These are phyloP conservation scores for Populus davidiana DNA, from an alignment of 345 rosid species.

Conservation along the genomic window DNA sequence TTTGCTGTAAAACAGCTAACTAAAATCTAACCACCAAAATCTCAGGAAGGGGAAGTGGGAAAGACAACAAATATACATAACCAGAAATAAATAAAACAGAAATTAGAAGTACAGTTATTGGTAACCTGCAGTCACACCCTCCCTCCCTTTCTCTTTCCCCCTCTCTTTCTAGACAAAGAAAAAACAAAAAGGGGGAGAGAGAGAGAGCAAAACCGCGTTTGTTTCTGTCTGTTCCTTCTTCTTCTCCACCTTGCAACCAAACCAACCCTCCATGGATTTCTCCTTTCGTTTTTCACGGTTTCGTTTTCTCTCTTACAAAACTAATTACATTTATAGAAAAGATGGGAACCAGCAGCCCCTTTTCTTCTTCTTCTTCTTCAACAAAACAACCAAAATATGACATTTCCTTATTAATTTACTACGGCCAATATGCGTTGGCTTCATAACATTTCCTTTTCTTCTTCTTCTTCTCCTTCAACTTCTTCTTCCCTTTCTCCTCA, in stretches of 20 bases:
- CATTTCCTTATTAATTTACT: not conserved
- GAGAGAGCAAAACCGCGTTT: not conserved
- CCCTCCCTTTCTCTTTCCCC: not conserved
- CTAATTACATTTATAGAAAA: not conserved
- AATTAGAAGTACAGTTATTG: not conserved
- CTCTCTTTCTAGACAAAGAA: not conserved
- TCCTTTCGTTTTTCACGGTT: not conserved
- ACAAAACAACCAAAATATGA: not conserved
- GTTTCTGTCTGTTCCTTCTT: not conserved
- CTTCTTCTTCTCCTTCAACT: constrained; percentile 41
- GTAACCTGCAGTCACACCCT: not conserved
- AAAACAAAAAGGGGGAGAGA: not conserved
- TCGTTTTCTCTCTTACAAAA: not conserved
- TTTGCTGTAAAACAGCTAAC: not conserved
- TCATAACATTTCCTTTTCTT: constrained; percentile 48
- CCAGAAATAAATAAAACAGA: not conserved
- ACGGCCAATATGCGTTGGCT: constrained; percentile 73
- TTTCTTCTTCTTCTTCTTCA: not conserved
- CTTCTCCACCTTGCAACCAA: not conserved
- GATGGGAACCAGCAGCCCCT: not conserved
- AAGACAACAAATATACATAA: not conserved
- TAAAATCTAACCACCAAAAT: not conserved
- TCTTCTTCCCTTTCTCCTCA: constrained; percentile 32
- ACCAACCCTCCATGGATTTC: not conserved
- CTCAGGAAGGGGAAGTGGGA: not conserved